phyloP scores from a whole-genome alignment of 2,329 filamentous ascomycete genomes.

The Metarhizium humberi region DNA sequence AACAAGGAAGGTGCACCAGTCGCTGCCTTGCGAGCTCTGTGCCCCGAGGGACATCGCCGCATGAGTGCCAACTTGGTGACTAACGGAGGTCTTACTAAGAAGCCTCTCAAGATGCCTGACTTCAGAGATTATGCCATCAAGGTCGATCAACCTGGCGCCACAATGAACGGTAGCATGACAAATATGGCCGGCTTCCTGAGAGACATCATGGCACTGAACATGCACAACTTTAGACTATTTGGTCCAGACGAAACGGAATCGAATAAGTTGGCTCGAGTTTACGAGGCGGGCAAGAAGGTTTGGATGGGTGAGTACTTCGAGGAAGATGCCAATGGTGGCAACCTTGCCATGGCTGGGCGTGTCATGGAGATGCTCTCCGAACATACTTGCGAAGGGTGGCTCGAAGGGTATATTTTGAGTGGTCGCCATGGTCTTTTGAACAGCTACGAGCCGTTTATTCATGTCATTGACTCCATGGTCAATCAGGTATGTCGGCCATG shows the following conservation, averaged over 20 bases:
- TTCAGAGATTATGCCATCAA: constrained; percentile 59
- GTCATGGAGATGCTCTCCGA: constrained; percentile 83
- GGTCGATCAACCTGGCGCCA: constrained; percentile 50
- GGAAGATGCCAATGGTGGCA: constrained; percentile 66
- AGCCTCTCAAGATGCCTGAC: constrained; percentile 59
- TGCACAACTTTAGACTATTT: constrained; percentile 62
- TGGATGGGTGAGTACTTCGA: constrained; percentile 74
- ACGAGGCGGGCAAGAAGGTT: constrained; percentile 67
- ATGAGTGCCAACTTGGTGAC: constrained; percentile 73
- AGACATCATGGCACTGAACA: constrained; percentile 58
- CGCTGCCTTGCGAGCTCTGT: constrained; percentile 52
- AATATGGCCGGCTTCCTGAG: constrained; percentile 60
- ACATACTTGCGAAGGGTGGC: constrained; percentile 71
- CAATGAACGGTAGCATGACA: constrained; percentile 53
- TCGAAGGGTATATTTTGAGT: constrained; percentile 69
- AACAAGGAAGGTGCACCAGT: constrained; percentile 53
- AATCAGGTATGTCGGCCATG: constrained; percentile 44
- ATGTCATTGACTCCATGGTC: constrained; percentile 79
- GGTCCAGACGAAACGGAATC: constrained; percentile 76
- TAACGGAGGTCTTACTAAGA: constrained; percentile 60
- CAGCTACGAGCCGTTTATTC: constrained; percentile 76
- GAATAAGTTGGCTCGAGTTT: constrained; percentile 66
- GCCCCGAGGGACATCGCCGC: constrained; percentile 54
- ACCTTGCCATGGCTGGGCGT: constrained; percentile 56
- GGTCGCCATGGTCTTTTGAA: constrained; percentile 70